Evolutionary conservation across 129 eudicot species (phyloP).

Genomic region (Tagetes patula): DNA sequence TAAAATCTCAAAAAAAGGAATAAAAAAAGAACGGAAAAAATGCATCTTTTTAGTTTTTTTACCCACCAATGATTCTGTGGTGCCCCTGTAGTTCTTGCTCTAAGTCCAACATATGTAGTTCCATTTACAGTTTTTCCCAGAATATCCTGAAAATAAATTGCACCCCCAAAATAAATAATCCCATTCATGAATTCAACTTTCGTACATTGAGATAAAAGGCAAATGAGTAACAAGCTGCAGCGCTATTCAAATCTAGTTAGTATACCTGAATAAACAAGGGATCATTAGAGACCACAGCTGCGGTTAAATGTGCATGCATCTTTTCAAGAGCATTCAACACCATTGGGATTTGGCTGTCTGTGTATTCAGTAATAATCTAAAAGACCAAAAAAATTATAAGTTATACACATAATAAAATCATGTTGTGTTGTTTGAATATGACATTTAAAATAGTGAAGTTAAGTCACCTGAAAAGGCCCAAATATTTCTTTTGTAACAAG

Average conservation of each 20-base stretch:
- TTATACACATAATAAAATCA: not conserved
- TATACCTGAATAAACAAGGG: slow-evolving; percentile 71
- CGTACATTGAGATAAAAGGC: too few species aligned
- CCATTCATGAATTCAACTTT: too few species aligned
- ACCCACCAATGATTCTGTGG: slow-evolving; percentile 91
- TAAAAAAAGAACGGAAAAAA: not conserved
- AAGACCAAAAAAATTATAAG: not conserved
- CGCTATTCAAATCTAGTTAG: not conserved
- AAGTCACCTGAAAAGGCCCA: slow-evolving; percentile 86
- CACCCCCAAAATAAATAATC: not conserved
- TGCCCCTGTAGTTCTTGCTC: slow-evolving; percentile 98
- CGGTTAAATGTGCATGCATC: slow-evolving; percentile 96
- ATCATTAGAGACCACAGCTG: slow-evolving; percentile 94
- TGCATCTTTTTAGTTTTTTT: not conserved
- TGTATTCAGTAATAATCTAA: slow-evolving; percentile 82
- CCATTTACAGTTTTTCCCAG: slow-evolving; percentile 85
- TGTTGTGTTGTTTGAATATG: not conserved
- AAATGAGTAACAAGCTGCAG: too few species aligned
- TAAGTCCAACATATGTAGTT: slow-evolving; percentile 82
- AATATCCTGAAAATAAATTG: slow-evolving; percentile 53
- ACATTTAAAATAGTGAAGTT: not conserved
- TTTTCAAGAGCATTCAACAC: slow-evolving; percentile 74
- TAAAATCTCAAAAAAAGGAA: not conserved
- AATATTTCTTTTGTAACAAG: slow-evolving; percentile 84
- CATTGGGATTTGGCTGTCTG: slow-evolving; percentile 65